Conservation (phyloP, 257 asterid species). For the Salvia splendens region DNA sequence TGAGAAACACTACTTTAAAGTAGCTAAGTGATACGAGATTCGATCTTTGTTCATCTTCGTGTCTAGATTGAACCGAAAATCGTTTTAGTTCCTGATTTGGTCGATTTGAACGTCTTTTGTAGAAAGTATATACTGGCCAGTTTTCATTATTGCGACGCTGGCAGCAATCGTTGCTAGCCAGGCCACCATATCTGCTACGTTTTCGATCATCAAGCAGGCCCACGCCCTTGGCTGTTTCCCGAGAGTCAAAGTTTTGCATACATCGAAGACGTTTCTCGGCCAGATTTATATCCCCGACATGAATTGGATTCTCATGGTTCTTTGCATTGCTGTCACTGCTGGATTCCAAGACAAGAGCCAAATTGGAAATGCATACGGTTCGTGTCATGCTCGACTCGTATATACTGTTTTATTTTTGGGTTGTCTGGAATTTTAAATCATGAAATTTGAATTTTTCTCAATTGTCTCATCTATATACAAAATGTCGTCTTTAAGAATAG, state of each 20-base stretch:
- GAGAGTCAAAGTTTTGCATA: slow-evolving; percentile 92
- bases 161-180: slow-evolving; percentile 98
- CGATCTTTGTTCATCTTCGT: too few species aligned
- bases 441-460: too few species aligned
- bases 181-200: slow-evolving; percentile 91
- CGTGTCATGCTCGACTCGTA: slow-evolving; percentile 15
- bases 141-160: slow-evolving; percentile 79
- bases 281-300: slow-evolving; percentile 93
- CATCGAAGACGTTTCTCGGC: slow-evolving; percentile 87
- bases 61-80: neutral
- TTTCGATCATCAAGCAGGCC: slow-evolving; percentile 96
- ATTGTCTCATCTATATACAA: too few species aligned
- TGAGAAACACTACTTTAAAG: too few species aligned
- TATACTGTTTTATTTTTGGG: too few species aligned
- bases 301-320: slow-evolving; percentile 95
- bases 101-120: slow-evolving; percentile 33
- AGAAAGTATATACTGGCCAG: slow-evolving; percentile 91
- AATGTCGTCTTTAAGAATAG: too few species aligned
- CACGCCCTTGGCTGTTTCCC: slow-evolving; percentile 95
- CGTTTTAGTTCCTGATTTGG: neutral
- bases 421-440: too few species aligned
- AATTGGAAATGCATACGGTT: slow-evolving; percentile 96
- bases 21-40: too few species aligned
- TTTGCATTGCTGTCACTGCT: slow-evolving; percentile 94
- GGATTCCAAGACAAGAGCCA: slow-evolving; percentile 95